Evolutionary conservation across 331 rosid genomes (phyloP), one percentile per base, ranked within the genome.

Genomic region (Quercus tomentella): DNA sequence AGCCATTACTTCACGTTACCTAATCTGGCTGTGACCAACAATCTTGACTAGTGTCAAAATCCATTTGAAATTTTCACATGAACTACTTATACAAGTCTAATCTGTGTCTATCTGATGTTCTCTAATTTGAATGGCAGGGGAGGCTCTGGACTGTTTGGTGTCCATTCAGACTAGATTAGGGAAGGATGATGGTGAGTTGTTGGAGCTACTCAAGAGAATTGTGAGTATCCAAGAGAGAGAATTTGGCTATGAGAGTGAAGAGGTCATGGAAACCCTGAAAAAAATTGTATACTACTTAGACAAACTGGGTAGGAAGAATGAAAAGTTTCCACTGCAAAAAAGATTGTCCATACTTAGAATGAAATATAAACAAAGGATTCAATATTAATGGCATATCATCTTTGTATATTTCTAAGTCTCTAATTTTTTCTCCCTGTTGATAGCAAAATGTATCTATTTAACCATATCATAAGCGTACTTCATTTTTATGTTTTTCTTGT

Each of bases 121-220:
- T 72, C 7, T 56, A 15, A 21, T 54, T 18, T 76, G 74, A 55
- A 77, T 83, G 80, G 83, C 95, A 92, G 97, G 94, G 21, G 98
- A 95, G 89, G 97, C 94, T 75, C 86, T 95, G 67, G 96, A 93
- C 70, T 91, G 97, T 85, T 78, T 93, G 89, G 97, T 89, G 70
- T 95, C 94, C 4, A 93, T 95, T 72, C 96, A 90, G 88, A 85
- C 77, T 9, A 79, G 97, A 85, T 75, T 89, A 9, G 87, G 55
- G 43, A 88, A 75, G 83, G 92, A 93, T 61, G 93, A 91, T 1
- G 79, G 43, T 16, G 86, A 77, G 79, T 80, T 90, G 54, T 86
- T 95, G n/a, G 85, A 80, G 79, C 78, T 79, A 84, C 93, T 93
- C 33, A 83, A 83, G 71, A 88, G 97, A 83, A 84, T 93, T 28